Evolutionary conservation across 2,329 filamentous ascomycete species (phyloP).

Genomic region (Cladosporium colombiae): DNA sequence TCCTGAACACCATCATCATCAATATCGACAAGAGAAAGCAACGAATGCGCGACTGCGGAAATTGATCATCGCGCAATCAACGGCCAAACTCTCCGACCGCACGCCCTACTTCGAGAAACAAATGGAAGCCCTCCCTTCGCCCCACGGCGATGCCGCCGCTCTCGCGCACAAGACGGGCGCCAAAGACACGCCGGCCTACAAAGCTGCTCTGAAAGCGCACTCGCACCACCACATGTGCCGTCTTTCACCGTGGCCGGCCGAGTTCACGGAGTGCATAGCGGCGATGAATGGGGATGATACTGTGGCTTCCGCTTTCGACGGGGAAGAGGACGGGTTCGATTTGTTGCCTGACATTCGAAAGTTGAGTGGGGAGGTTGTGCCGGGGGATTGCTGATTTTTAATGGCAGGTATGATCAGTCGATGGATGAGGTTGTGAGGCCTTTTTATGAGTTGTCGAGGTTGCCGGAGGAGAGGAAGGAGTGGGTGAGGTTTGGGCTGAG

Average conservation of each 20-base stretch:
- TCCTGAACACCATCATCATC: not conserved
- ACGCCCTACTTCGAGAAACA: not conserved
- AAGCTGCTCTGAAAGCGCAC: not conserved
- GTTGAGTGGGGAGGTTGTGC: constrained; percentile 20
- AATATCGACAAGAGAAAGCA: not conserved
- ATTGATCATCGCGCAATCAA: not conserved
- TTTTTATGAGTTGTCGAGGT: constrained; percentile 39
- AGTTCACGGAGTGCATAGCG: not conserved
- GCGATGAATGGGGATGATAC: not conserved
- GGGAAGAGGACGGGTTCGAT: not conserved
- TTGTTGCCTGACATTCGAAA: not conserved
- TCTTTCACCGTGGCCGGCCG: not conserved
- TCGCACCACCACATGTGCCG: not conserved
- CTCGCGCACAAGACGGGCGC: not conserved
- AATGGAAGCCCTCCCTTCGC: not conserved
- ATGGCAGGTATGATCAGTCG: constrained; percentile 46
- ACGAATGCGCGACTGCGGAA: not conserved
- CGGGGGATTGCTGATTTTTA: constrained; percentile 41
- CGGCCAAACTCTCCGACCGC: not conserved
- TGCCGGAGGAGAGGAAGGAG: constrained; percentile 36
- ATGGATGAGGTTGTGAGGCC: constrained; percentile 39
- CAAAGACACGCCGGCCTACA: not conserved
- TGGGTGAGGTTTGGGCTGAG: constrained; percentile 43
- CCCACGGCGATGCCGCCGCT: not conserved
- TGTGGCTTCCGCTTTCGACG: not conserved